These are phyloP conservation scores for Metschnikowia baotianmanensis DNA, from an alignment of 805 yeast species.

Conservation along the genomic window DNA sequence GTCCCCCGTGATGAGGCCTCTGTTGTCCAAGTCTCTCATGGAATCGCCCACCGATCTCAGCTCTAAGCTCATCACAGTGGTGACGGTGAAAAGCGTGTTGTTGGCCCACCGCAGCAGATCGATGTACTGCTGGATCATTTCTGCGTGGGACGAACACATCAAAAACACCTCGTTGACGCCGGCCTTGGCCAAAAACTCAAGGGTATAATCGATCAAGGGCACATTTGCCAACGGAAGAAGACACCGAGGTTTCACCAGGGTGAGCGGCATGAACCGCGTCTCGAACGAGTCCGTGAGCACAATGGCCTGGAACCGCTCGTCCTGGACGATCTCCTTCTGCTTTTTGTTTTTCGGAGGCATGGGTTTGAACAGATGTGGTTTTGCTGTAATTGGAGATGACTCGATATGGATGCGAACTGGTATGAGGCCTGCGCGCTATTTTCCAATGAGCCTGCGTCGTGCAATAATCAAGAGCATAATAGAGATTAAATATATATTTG, in stretches of 20 bases:
- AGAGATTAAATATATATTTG: no score
- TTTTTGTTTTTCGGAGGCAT: constrained; percentile 51
- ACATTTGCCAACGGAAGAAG: constrained; percentile 88
- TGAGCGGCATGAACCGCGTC: constrained; percentile 89
- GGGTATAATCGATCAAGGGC: constrained; percentile 90
- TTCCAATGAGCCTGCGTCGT: constrained; percentile 1
- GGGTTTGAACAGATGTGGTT: neutral
- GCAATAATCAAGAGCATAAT: constrained; percentile 1
- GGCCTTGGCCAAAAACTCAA: constrained; percentile 89
- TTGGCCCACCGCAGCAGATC: constrained; percentile 69
- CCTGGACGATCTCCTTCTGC: constrained; percentile 59
- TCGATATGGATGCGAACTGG: no score
- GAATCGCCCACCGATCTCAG: constrained; percentile 95
- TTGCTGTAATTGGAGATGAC: no score
- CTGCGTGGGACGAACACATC: constrained; percentile 89
- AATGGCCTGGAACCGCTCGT: constrained; percentile 85
- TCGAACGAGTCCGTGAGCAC: constrained; percentile 93
- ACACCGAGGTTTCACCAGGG: constrained; percentile 84
- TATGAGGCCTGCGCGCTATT: neutral
- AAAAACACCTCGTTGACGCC: constrained; percentile 87
- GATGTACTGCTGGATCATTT: constrained; percentile 79
- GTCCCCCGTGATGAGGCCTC: constrained; percentile 88
- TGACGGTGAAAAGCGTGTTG: constrained; percentile 77
- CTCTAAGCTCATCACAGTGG: constrained; percentile 79
- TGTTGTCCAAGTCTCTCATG: constrained; percentile 89